Conservation (phyloP, 352 stramenopile species). For the Globisporangium middletonii region DNA sequence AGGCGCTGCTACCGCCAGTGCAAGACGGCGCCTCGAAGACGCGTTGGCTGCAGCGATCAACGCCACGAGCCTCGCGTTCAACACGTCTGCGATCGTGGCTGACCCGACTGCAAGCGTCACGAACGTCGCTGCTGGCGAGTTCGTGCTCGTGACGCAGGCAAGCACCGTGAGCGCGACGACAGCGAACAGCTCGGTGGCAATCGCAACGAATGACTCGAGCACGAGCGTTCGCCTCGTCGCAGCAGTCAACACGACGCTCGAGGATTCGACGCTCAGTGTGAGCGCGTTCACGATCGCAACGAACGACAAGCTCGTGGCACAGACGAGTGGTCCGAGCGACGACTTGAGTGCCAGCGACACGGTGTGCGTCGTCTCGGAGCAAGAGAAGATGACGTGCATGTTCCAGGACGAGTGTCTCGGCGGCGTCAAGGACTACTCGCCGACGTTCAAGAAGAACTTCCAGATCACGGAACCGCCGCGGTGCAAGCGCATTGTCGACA, state of each 20-base stretch:
- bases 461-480: conserved; percentile 24
- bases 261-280: background rate
- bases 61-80: conserved; percentile 2
- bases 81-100: background rate
- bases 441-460: conserved; percentile 40
- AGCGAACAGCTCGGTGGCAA: conserved; percentile 3
- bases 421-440: conserved; percentile 32
- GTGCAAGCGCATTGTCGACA: conserved; percentile 39
- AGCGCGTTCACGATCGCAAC: conserved; percentile 7
- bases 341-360: background rate
- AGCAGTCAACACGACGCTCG: conserved; percentile 8
- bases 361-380: conserved; percentile 4
- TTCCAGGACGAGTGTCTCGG: conserved; percentile 48
- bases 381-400: conserved; percentile 10
- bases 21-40: conserved; percentile 1
- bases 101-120: conserved; percentile 5
- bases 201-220: background rate
- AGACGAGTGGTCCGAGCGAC: background rate
- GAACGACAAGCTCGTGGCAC: conserved; percentile 3
- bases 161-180: background rate
- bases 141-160: conserved; percentile 6
- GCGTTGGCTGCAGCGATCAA: background rate
- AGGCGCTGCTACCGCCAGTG: too few relatives aligned
- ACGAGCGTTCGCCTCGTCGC: conserved; percentile 4
- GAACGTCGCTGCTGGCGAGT: conserved; percentile 3